Percentiles rank a stretch among this genome's conserved stretches.
phyloP scores from a whole-genome alignment of 495 filamentous ascomycete genomes.

The Aspergillus heteromorphus region DNA sequence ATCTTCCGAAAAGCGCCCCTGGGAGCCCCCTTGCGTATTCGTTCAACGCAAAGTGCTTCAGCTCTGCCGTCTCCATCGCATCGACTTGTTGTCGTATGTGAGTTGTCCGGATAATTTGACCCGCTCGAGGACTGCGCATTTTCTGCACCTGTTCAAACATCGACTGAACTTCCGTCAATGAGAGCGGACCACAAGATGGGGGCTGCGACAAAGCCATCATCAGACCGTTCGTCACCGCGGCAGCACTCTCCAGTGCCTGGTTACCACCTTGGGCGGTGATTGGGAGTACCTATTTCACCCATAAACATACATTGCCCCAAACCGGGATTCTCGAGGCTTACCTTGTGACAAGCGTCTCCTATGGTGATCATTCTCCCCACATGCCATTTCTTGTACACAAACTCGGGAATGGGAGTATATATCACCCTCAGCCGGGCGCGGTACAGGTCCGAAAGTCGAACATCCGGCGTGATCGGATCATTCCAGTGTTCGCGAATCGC shows the following conservation, averaged over 20 bases:
- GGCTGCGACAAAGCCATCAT: neutral
- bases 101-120: neutral
- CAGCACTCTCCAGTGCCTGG: neutral
- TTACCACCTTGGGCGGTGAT: slow-evolving; percentile 5
- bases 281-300: neutral
- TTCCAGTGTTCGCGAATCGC: slow-evolving; percentile 18
- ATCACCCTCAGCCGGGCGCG: slow-evolving; percentile 5
- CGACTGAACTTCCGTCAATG: neutral
- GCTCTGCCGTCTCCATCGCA: slow-evolving; percentile 8
- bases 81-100: slow-evolving; percentile 6
- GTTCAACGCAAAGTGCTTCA: slow-evolving; percentile 8
- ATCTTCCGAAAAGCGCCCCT: neutral
- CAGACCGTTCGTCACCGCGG: slow-evolving; percentile 5
- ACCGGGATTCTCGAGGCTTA: neutral
- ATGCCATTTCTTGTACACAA: slow-evolving; percentile 23
- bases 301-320: neutral
- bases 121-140: neutral
- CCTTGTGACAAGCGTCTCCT: slow-evolving; percentile 26
- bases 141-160: slow-evolving; percentile 9
- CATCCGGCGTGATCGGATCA: slow-evolving; percentile 25
- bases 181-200: neutral
- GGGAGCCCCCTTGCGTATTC: slow-evolving; percentile 1
- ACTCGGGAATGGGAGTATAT: slow-evolving; percentile 17
- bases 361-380: slow-evolving; percentile 19
- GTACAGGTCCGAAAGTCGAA: slow-evolving; percentile 17